Conservation (phyloP, 2,329 filamentous ascomycete species). For the Immersiporthe knoxdaviesiana region DNA sequence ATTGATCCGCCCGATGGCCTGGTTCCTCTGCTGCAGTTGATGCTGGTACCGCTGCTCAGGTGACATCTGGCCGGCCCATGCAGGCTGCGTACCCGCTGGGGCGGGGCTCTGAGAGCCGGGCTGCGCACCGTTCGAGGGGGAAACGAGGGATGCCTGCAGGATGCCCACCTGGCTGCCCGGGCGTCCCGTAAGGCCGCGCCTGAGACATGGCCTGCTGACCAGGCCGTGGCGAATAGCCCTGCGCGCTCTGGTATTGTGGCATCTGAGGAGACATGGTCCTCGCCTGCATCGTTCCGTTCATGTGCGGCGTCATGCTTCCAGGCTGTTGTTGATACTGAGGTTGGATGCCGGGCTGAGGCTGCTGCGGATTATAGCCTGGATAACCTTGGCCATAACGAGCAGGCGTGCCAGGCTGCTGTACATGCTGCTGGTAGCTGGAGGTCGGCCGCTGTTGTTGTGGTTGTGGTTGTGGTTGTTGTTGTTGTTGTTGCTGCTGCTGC, state of each 20-base stretch:
- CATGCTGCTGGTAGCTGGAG: slow-evolving; percentile 43
- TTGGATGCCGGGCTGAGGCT: slow-evolving; percentile 32
- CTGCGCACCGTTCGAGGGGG: slow-evolving; percentile 26
- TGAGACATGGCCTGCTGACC: slow-evolving; percentile 34
- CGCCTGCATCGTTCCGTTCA: slow-evolving; percentile 49
- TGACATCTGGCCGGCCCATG: slow-evolving; percentile 26
- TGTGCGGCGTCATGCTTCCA: slow-evolving; percentile 42
- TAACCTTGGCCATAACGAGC: slow-evolving; percentile 43
- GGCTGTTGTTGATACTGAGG: slow-evolving; percentile 38
- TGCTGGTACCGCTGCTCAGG: slow-evolving; percentile 38
- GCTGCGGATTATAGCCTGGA: slow-evolving; percentile 34
- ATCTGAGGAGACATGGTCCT: slow-evolving; percentile 52
- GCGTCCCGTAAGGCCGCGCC: slow-evolving; percentile 24
- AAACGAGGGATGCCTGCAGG: slow-evolving; percentile 24
- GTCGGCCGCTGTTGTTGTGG: slow-evolving; percentile 44
- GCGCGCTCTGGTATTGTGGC: slow-evolving; percentile 36
- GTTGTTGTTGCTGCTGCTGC: slow-evolving; percentile 36
- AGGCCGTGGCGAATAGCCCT: slow-evolving; percentile 44
- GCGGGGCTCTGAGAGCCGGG: slow-evolving; percentile 21
- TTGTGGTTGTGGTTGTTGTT: slow-evolving; percentile 37
- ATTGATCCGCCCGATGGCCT: slow-evolving; percentile 21
- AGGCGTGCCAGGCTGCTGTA: slow-evolving; percentile 47
- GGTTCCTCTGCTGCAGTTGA: slow-evolving; percentile 20
- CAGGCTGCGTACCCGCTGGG: slow-evolving; percentile 8
- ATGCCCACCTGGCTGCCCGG: slow-evolving; percentile 26